These are phyloP conservation scores for Kuraishia molischiana DNA, from an alignment of 805 yeast genomes.

Conservation along the genomic window DNA sequence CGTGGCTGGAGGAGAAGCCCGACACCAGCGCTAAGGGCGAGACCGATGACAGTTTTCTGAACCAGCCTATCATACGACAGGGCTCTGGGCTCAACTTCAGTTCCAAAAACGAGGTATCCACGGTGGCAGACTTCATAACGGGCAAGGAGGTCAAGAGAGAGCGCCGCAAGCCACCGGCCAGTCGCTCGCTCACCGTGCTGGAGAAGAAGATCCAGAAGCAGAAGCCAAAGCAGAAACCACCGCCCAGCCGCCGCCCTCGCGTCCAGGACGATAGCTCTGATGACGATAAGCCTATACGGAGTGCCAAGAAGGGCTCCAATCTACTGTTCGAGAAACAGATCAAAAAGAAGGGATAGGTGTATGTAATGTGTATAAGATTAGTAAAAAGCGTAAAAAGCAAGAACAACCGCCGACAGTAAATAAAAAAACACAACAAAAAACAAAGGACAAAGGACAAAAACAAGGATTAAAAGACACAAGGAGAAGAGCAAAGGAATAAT, in stretches of 20 bases:
- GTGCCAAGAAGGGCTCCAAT: slow-evolving; percentile 7
- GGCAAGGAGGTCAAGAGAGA: slow-evolving; percentile 4
- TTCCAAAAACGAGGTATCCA: slow-evolving; percentile 2
- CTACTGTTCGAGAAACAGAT: slow-evolving; percentile 5
- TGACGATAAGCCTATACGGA: slow-evolving; percentile 2
- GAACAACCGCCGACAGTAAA: no score
- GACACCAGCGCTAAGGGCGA: not conserved
- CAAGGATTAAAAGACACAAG: no score
- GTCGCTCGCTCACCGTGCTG: slow-evolving; percentile 5
- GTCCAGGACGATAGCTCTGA: slow-evolving; percentile 1
- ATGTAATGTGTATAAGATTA: no score
- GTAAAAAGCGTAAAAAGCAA: no score
- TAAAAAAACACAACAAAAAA: no score
- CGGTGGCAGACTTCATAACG: slow-evolving; percentile 9
- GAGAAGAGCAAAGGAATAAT: no score
- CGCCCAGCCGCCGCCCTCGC: no score
- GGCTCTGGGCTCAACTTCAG: slow-evolving; percentile 6
- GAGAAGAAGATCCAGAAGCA: slow-evolving; percentile 7
- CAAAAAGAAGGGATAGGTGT: slow-evolving; percentile 2
- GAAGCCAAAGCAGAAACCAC: slow-evolving; percentile 1
- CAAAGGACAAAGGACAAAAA: no score
- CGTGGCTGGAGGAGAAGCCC: slow-evolving; percentile 19
- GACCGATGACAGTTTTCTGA: slow-evolving; percentile 4
- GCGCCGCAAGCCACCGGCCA: not conserved
- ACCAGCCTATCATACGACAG: slow-evolving; percentile 7